Base-by-base conservation (phyloP, 306 rosid species). In the Vicia faba region DNA sequence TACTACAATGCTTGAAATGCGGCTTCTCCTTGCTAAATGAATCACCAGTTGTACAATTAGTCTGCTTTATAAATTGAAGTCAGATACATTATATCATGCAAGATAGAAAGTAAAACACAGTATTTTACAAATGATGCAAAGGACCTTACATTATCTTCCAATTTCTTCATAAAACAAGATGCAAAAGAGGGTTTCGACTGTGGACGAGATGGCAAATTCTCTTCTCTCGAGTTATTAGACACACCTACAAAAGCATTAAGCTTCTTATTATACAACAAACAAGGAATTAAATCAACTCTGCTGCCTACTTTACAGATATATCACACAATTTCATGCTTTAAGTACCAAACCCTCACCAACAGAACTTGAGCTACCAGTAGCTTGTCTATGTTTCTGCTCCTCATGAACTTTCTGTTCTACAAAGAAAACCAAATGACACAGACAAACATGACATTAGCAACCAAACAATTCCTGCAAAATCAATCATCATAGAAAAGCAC, bases 141-240 rank as follows among this genome's bases (percentile, higher is more conserved):
- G 75, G 82, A 63, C 70, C 81, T 69, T 86, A 93, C 98, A 66
- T 82, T 57, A 41, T 68, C 82, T 39, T 81, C 79, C 56, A 92
- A 55, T 83, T 82, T 84, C 74, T 67, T 61, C 61, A n/a, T 13
- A 41, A 93, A 80, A 46, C 8, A 12, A 62, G 89, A 29, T 28
- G 79, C 36, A 75, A 89, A 93, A 62, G 80, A 3, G 48, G 87
- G 41, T 40, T n/a, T 55, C 64, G 65, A 11, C 55, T 45, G 75
- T 51, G 38, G 66, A 41, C 62, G 78, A 82, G 86, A 64, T 54
- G 75, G 26, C 54, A 62, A 2, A 69, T 49, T 68, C 66, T 80
- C 86, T 64, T 75, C 60, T 67, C 73, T 86, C 61, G 61, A 61
- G 73, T 55, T 81, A 68, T 61, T 36, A 68, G 71, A 75, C 61